These are phyloP conservation scores for Eutypella sp. DNA, from an alignment of 2,329 filamentous ascomycete species.

Conservation along the genomic window DNA sequence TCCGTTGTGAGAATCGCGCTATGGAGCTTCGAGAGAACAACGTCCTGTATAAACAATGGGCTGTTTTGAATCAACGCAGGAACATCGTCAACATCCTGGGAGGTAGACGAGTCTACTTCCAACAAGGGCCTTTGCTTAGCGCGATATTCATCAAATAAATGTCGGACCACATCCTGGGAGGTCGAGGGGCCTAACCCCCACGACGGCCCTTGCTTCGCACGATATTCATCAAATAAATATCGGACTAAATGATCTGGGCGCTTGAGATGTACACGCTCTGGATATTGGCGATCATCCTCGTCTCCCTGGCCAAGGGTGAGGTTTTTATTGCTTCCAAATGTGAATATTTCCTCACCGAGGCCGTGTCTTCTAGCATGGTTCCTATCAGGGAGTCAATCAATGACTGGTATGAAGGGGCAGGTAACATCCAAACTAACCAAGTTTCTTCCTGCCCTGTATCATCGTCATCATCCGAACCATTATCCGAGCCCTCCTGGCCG, in stretches of 20 bases:
- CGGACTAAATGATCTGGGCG: conserved; percentile 74
- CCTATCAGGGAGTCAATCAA: conserved; percentile 29
- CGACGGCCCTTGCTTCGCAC: conserved; percentile 38
- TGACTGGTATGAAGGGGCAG: conserved; percentile 17
- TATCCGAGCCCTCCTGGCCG: conserved; percentile 35
- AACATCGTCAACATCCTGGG: conserved; percentile 45
- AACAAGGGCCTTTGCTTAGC: conserved; percentile 34
- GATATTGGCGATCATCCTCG: conserved; percentile 88
- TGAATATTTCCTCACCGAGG: conserved; percentile 80
- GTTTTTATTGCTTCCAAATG: conserved; percentile 96
- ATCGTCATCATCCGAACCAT: conserved; percentile 50
- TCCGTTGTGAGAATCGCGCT: conserved; percentile 85
- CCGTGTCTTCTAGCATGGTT: conserved; percentile 15
- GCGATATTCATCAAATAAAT: conserved; percentile 67
- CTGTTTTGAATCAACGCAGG: conserved; percentile 68
- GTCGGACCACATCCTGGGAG: conserved; percentile 55
- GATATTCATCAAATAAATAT: conserved; percentile 66
- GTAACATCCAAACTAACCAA: conserved; percentile 17
- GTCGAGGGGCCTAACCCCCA: conserved; percentile 25
- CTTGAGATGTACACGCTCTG: conserved; percentile 73
- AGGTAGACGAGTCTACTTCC: conserved; percentile 26
- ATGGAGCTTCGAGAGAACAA: conserved; percentile 85
- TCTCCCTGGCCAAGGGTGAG: conserved; percentile 90
- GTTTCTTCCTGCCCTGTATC: conserved; percentile 28
- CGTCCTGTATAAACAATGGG: conserved; percentile 72